Percentiles rank a stretch among this genome's conserved stretches.
Evolutionary conservation across 306 rosid species (phyloP).

Genomic region (Rosa lucieae): DNA sequence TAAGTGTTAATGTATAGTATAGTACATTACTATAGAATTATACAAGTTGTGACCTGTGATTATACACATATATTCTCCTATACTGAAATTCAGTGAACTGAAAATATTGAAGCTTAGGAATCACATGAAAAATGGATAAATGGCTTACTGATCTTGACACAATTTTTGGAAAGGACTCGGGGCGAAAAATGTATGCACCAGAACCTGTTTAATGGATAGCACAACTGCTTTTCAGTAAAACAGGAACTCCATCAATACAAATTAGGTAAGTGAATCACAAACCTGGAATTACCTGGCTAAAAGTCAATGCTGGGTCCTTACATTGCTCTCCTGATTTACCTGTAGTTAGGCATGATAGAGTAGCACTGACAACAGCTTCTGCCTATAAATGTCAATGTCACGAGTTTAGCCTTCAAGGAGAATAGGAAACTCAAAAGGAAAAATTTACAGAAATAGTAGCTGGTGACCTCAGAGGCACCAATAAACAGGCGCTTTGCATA

Average conservation of each 20-base stretch:
- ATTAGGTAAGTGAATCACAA: neutral
- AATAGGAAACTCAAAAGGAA: neutral
- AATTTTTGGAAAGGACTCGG: constrained; percentile 48
- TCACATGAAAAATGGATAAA: neutral
- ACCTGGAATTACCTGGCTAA: constrained; percentile 71
- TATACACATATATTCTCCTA: neutral
- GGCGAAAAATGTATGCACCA: constrained; percentile 89
- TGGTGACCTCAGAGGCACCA: constrained; percentile 67
- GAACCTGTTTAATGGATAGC: constrained; percentile 42
- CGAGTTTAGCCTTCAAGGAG: neutral
- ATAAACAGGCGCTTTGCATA: constrained; percentile 69
- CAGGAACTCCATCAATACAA: neutral
- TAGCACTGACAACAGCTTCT: constrained; percentile 61
- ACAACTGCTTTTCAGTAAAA: constrained; percentile 1
- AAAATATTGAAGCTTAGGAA: neutral
- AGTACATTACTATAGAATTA: neutral
- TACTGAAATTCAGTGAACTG: neutral
- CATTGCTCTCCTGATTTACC: constrained; percentile 41
- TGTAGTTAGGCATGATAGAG: constrained; percentile 54
- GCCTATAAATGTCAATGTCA: constrained; percentile 42
- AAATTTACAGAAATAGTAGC: constrained; percentile 2
- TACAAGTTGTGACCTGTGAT: no score
- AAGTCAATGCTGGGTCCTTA: constrained; percentile 25
- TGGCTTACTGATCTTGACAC: constrained; percentile 82
- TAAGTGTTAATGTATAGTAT: neutral